These are phyloP conservation scores for Vigna mungo DNA, from an alignment of 306 rosid species.

Conservation along the genomic window DNA sequence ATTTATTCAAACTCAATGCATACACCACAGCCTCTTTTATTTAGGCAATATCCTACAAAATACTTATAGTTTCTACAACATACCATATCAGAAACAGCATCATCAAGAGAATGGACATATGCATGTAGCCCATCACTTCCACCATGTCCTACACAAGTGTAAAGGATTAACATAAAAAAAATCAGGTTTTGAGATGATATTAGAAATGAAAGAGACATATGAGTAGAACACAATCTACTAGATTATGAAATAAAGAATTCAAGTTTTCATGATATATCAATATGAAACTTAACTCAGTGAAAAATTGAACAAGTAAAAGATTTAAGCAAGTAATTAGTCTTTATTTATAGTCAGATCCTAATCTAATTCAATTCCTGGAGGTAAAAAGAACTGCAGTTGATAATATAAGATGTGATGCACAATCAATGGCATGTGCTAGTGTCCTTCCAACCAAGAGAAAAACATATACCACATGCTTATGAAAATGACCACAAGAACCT, in stretches of 20 bases:
- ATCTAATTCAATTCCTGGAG: background rate
- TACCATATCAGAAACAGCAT: constrained; percentile 88
- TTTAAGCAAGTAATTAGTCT: background rate
- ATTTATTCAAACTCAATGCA: background rate
- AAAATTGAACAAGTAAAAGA: background rate
- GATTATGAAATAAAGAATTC: background rate
- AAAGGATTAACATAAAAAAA: constrained; percentile 8
- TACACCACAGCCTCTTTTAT: constrained; percentile 9
- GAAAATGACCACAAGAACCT: constrained; percentile 9
- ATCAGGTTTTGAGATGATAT: constrained; percentile 21
- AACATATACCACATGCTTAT: constrained; percentile 7
- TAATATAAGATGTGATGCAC: constrained; percentile 7
- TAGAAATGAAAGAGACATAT: background rate
- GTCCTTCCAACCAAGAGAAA: background rate
- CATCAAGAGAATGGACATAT: constrained; percentile 89
- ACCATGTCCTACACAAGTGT: constrained; percentile 73
- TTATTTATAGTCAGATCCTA: background rate
- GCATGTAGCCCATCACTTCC: constrained; percentile 96
- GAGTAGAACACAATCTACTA: constrained; percentile 7
- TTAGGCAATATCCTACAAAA: background rate
- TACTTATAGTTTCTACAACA: constrained; percentile 31
- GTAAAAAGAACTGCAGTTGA: constrained; percentile 7
- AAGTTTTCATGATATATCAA: constrained; percentile 17
- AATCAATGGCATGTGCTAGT: background rate
- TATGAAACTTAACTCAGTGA: constrained; percentile 5